phyloP scores from a whole-genome alignment of 345 rosid genomes.

The Barbarea vulgaris region DNA sequence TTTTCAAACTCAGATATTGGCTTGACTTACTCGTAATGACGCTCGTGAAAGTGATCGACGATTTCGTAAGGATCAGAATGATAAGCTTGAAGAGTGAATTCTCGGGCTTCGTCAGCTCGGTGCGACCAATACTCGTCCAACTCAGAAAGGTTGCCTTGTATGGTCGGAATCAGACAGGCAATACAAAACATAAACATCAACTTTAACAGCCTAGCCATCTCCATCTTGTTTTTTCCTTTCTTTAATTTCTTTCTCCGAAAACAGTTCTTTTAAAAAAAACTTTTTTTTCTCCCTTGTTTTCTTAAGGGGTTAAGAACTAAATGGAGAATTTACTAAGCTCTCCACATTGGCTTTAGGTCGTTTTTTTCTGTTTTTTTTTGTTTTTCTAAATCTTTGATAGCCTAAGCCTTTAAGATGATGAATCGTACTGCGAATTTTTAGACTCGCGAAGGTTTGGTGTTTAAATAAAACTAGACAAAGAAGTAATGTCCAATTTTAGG shows the following conservation, averaged over 20 bases:
- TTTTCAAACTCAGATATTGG: conserved; percentile 8
- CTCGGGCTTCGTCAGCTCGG: conserved; percentile 45
- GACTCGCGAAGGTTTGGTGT: conserved; percentile 17
- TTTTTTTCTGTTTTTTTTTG: background rate
- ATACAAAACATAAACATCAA: conserved; percentile 40
- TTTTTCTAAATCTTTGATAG: background rate
- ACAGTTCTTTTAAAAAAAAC: background rate
- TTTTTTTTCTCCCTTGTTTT: conserved; percentile 9
- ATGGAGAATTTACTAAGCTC: conserved; percentile 26
- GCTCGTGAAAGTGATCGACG: conserved; percentile 47
- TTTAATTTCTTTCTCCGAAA: background rate
- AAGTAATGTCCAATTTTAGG: conserved; percentile 31
- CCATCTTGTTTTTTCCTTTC: conserved; percentile 22
- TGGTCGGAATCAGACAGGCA: conserved; percentile 32
- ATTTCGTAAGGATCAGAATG: conserved; percentile 55
- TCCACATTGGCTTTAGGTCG: conserved; percentile 39
- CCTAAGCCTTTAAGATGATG: conserved; percentile 38
- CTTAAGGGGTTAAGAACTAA: conserved; percentile 2
- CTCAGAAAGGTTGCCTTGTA: conserved; percentile 46
- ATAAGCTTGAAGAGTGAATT: conserved; percentile 46
- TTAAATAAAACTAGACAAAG: conserved; percentile 34
- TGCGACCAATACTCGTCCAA: conserved; percentile 64
- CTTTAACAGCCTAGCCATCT: conserved; percentile 32
- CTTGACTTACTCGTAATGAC: conserved; percentile 49
- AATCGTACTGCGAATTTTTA: conserved; percentile 28